Evolutionary conservation across 2,329 filamentous ascomycete genomes (phyloP).

Genomic region (Lasiodiplodia gonubiensis): DNA sequence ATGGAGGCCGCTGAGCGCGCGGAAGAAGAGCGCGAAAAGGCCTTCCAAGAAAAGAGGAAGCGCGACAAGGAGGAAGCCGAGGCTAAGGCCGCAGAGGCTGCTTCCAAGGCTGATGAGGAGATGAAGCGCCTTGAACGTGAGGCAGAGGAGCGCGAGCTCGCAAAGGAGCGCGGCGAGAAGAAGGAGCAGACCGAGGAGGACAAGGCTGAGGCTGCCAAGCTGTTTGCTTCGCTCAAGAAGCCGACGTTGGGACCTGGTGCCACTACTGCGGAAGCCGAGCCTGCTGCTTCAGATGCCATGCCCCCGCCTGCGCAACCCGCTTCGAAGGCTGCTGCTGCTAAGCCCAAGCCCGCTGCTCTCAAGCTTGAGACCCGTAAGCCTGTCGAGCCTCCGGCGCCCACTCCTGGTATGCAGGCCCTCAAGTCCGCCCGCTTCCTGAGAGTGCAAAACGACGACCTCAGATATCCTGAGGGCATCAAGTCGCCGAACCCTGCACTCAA

Average conservation of each 20-base stretch:
- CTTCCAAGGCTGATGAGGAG: conserved; percentile 58
- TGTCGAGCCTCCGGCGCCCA: conserved; percentile 90
- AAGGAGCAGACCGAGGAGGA: conserved; percentile 46
- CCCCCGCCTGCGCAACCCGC: conserved; percentile 57
- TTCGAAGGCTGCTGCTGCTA: conserved; percentile 59
- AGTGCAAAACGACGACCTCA: conserved; percentile 72
- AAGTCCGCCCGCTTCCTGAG: conserved; percentile 89
- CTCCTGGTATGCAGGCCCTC: conserved; percentile 88
- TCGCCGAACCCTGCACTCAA: conserved; percentile 95
- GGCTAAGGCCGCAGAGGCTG: conserved; percentile 43
- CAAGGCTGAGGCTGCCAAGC: conserved; percentile 48
- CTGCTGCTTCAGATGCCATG: conserved; percentile 51
- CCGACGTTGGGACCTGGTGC: conserved; percentile 55
- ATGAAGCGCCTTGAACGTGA: conserved; percentile 56
- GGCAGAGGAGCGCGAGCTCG: conserved; percentile 55
- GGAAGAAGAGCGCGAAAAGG: conserved; percentile 71
- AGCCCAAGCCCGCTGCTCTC: conserved; percentile 84
- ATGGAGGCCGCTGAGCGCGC: conserved; percentile 53
- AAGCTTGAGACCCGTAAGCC: conserved; percentile 87
- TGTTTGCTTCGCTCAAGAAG: conserved; percentile 58
- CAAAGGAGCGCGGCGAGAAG: conserved; percentile 43
- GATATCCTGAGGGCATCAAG: conserved; percentile 81
- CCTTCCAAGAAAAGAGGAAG: conserved; percentile 73
- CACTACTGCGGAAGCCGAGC: conserved; percentile 37
- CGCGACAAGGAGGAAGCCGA: conserved; percentile 64